Evolutionary conservation across 2,329 filamentous ascomycete species (phyloP).

Genomic region (Penicillium sp.): DNA sequence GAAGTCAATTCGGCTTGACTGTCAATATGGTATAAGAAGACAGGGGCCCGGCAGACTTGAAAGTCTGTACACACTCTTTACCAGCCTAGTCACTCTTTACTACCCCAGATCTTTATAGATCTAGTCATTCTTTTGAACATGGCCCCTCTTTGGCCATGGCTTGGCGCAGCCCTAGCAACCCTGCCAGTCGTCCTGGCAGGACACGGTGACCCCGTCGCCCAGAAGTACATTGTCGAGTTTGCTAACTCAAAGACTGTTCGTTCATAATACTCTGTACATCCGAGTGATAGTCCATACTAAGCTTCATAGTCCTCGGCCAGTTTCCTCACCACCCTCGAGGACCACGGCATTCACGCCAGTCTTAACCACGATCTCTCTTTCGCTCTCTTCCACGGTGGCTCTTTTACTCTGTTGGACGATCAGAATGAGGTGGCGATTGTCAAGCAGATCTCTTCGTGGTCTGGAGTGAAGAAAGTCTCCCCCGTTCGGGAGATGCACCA

Average conservation of each 20-base stretch:
- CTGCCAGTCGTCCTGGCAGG: slow-evolving; percentile 3
- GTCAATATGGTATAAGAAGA: neutral
- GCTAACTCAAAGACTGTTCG: neutral
- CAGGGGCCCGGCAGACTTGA: neutral
- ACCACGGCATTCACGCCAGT: slow-evolving; percentile 4
- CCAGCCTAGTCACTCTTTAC: neutral
- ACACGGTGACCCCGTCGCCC: slow-evolving; percentile 3
- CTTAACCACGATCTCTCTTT: slow-evolving; percentile 11
- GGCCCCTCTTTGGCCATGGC: neutral
- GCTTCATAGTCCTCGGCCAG: neutral
- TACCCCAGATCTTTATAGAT: neutral
- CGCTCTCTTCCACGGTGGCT: slow-evolving; percentile 10
- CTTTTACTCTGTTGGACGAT: slow-evolving; percentile 6
- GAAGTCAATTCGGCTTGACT: neutral
- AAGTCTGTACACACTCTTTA: neutral
- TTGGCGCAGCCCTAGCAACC: neutral
- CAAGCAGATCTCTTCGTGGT: slow-evolving; percentile 8
- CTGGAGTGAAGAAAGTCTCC: slow-evolving; percentile 6
- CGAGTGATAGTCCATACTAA: neutral
- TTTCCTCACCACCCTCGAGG: slow-evolving; percentile 4
- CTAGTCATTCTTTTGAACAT: neutral
- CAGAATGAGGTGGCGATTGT: slow-evolving; percentile 4
- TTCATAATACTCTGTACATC: neutral
- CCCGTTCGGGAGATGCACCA: slow-evolving; percentile 8
- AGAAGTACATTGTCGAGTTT: slow-evolving; percentile 8